Conservation (phyloP, 2,329 filamentous ascomycete genomes). For the Orbilia oligospora region DNA sequence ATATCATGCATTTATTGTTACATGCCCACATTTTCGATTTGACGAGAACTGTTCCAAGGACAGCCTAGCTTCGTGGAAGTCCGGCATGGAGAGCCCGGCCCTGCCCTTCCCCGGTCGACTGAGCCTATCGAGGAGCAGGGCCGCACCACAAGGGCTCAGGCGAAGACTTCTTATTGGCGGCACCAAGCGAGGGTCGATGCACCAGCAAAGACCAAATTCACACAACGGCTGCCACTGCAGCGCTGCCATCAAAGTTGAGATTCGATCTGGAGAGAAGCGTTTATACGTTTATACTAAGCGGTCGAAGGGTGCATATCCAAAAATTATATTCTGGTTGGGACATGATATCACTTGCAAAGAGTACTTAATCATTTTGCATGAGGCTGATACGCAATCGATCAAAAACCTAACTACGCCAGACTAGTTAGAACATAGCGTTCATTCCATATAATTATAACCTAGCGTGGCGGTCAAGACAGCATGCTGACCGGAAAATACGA, state of each 20-base stretch:
- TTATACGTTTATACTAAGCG: background rate
- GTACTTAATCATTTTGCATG: too few relatives aligned
- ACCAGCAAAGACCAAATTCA: slow-evolving; percentile 36
- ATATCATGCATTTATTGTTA: background rate
- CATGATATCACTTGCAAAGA: background rate
- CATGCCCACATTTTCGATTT: slow-evolving; percentile 3
- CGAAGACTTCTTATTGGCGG: slow-evolving; percentile 45
- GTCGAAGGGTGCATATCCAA: slow-evolving; percentile 4
- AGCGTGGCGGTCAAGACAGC: background rate
- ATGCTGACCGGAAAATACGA: background rate
- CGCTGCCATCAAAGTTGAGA: slow-evolving; percentile 56
- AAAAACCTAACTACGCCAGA: too few relatives aligned
- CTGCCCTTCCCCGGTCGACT: slow-evolving; percentile 24
- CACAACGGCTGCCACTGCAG: slow-evolving; percentile 53
- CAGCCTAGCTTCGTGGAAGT: slow-evolving; percentile 45
- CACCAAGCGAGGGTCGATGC: slow-evolving; percentile 47
- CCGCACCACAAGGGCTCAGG: slow-evolving; percentile 42
- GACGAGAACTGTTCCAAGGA: slow-evolving; percentile 28
- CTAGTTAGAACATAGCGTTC: too few relatives aligned
- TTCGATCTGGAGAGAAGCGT: slow-evolving; percentile 23
- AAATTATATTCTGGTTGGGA: background rate
- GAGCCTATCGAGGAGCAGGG: slow-evolving; percentile 45
- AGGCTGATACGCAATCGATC: too few relatives aligned
- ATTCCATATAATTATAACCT: too few relatives aligned
- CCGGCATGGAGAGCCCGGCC: slow-evolving; percentile 23